Conservation (phyloP, 2,329 filamentous ascomycete species). For the Nothophaeocryptopus gaeumannii region DNA sequence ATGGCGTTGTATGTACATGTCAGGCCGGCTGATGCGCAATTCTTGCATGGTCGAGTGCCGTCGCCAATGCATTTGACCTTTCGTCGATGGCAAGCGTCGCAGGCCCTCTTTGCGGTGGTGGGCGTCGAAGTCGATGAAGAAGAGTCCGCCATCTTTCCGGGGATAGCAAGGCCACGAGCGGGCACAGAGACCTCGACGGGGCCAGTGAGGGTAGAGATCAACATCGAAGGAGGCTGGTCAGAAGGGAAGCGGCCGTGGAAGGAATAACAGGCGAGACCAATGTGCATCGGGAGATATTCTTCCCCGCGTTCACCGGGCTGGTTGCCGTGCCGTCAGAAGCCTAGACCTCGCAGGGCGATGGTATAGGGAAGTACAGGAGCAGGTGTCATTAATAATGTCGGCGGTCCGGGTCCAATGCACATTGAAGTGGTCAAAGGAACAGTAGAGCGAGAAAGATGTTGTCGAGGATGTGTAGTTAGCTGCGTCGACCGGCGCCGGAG, state of each 20-base stretch:
- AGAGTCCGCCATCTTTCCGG: conserved; percentile 21
- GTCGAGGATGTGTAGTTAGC: conserved; percentile 5
- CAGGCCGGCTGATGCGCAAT: conserved; percentile 58
- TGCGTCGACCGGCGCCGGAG: conserved; percentile 11
- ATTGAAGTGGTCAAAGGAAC: conserved; percentile 5
- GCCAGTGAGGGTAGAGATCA: conserved; percentile 23
- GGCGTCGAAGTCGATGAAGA: conserved; percentile 18
- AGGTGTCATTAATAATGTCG: too few species aligned
- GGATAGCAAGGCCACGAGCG: conserved; percentile 13
- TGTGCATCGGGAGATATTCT: conserved; percentile 9
- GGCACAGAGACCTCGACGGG: conserved; percentile 23
- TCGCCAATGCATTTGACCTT: conserved; percentile 54
- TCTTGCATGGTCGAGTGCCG: conserved; percentile 56
- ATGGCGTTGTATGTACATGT: conserved; percentile 64
- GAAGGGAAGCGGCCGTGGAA: conserved; percentile 1
- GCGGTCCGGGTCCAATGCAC: conserved; percentile 4
- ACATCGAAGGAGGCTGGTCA: conserved; percentile 17
- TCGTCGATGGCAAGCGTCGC: conserved; percentile 45
- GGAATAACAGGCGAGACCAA: conserved; percentile 6
- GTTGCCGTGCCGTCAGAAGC: conserved; percentile 9
- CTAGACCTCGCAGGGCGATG: conserved; percentile 1
- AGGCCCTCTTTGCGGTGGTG: conserved; percentile 32
- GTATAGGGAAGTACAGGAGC: not conserved
- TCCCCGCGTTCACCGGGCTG: conserved; percentile 13
- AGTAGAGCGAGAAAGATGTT: conserved; percentile 8